These are phyloP conservation scores for Gypsophila paniculata DNA, from an alignment of 179 eudicot genomes.

Conservation along the genomic window DNA sequence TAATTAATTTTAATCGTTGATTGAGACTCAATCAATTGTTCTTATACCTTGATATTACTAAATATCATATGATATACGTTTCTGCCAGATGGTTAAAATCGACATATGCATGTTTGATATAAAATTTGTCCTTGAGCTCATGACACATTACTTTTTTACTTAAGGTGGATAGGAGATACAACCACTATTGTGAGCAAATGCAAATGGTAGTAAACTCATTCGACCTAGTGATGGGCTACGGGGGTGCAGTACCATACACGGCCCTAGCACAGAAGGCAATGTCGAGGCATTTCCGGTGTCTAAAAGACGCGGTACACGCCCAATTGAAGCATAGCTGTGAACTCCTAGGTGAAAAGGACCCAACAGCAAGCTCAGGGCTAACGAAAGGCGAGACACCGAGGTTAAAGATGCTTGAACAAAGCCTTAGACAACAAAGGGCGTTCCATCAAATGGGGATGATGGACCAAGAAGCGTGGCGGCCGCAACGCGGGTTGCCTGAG, in stretches of 20 bases:
- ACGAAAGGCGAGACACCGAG: constrained; percentile 96
- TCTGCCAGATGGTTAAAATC: background rate
- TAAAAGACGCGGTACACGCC: constrained; percentile 69
- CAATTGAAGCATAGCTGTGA: constrained; percentile 74
- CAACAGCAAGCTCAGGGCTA: constrained; percentile 50
- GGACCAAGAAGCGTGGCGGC: constrained; percentile 98
- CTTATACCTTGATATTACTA: too few species aligned
- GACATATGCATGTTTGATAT: background rate
- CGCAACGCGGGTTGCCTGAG: constrained; percentile 93
- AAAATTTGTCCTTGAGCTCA: background rate
- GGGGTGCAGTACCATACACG: constrained; percentile 77
- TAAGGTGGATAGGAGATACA: constrained; percentile 86
- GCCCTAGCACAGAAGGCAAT: constrained; percentile 87
- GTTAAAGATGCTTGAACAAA: constrained; percentile 68
- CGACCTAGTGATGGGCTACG: constrained; percentile 82
- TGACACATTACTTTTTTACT: background rate
- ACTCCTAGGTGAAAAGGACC: constrained; percentile 79
- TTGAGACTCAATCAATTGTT: too few species aligned
- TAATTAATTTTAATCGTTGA: too few species aligned
- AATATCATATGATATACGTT: too few species aligned
- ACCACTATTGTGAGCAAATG: constrained; percentile 88
- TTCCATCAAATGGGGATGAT: constrained; percentile 93
- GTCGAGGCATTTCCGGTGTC: constrained; percentile 88
- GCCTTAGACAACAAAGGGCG: constrained; percentile 78
- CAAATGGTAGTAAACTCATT: constrained; percentile 92